Evolutionary conservation across 805 yeast species (phyloP), one percentile per base, ranked within the genome.

Genomic region (Scheffersomyces coipomensis): DNA sequence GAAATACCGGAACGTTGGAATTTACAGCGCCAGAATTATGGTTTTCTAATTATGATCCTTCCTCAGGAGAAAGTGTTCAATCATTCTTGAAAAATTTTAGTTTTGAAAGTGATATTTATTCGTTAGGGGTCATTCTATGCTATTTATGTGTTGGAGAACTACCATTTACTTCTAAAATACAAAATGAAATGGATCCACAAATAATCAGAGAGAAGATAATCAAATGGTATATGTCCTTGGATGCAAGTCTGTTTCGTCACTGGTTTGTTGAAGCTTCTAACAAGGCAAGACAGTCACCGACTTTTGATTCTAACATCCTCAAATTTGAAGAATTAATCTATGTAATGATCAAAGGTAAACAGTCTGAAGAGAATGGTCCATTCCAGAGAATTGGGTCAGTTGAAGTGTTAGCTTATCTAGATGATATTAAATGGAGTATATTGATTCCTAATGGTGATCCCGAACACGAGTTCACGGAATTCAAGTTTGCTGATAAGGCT

Each of bases 1-100:
- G 97, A 0, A 77, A 81, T 31, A 89, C 97, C 0, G 97, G 97
- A 0, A 89, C 97, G 0, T 53, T 88, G 6, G 97, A 88, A 52
- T 89, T 81, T 51, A 81, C 88, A 16, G 96, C 96, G 0, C 97
- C 97, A 0, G 96, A 88, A 49, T 68, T 86, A 9, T 71, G 88
- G 49, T 55, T 68, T 2, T 53, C 45, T 30, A 47, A 59, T 6
- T 44, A 45, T 22, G 54, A 51, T 24, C 55, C 57, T 30, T 18
- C 44, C 32, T 16, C 47, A 22, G 51, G 51, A 4, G 44, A 55
- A 1, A 75, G 64, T 5, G 46, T 49, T 15, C 66, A 75, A 16
- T 68, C 69, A 12, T 56, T 52, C 25, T 52, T 58, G n/a, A 53
- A 64, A 39, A 81, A 85, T 29, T 89, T 86, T 52, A 76, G 83